These are phyloP conservation scores for Blastocrithidia nonstop DNA, from an alignment of 208 protist genomes.

Conservation along the genomic window DNA sequence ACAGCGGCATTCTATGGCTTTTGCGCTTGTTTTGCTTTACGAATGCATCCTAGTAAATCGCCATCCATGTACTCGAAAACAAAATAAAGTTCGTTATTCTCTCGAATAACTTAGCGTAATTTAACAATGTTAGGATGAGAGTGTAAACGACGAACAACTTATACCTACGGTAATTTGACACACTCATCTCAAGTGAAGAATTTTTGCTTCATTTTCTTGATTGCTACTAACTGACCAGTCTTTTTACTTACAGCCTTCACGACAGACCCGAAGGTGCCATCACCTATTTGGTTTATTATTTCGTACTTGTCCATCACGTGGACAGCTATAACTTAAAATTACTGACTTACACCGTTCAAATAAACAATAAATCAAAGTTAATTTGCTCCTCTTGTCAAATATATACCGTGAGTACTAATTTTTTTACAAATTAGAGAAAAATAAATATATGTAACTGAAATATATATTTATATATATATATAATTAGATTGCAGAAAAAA, in stretches of 20 bases:
- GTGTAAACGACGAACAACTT: constrained; percentile 75
- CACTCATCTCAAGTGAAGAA: constrained; percentile 37
- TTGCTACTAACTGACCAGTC: constrained; percentile 71
- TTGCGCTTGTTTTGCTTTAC: constrained; percentile 1
- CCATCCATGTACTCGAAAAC: constrained; percentile 89
- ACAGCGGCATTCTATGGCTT: constrained; percentile 13
- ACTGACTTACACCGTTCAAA: too few relatives aligned
- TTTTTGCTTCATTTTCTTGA: constrained; percentile 85
- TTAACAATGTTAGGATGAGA: constrained; percentile 85
- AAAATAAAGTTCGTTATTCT: constrained; percentile 80
- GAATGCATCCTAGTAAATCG: constrained; percentile 82
- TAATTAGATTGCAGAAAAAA: neutral
- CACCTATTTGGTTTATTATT: constrained; percentile 62
- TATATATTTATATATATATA: neutral
- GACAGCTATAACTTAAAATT: too few relatives aligned
- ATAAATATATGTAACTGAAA: too few relatives aligned
- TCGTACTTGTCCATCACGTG: constrained; percentile 60
- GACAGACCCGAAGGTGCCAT: constrained; percentile 91
- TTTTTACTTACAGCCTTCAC: constrained; percentile 78
- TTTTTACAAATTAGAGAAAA: neutral
- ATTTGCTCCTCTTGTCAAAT: neutral
- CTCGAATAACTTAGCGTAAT: constrained; percentile 73
- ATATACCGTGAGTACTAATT: neutral
- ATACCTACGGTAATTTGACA: constrained; percentile 88
- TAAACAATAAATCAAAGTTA: too few relatives aligned